Evolutionary conservation across 305 asterid species (phyloP).

Genomic region (Rubia balearica): DNA sequence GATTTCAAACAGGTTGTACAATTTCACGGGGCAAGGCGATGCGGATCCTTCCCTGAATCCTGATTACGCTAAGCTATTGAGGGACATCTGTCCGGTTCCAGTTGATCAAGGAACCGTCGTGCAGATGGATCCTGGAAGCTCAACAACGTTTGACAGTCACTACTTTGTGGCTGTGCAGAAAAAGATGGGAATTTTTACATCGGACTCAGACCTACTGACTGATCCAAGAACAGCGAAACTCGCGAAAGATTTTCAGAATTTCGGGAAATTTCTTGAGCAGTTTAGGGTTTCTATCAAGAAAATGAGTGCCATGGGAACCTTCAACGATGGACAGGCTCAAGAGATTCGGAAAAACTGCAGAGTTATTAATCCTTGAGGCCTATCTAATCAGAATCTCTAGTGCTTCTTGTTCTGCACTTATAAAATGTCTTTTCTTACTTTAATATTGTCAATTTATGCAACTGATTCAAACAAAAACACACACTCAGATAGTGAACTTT

Average conservation of each 20-base stretch:
- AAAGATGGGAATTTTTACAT: conserved; percentile 1
- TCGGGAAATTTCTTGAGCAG: conserved; percentile 12
- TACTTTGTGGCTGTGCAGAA: conserved; percentile 2
- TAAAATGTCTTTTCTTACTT: too few relatives aligned
- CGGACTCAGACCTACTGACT: conserved; percentile 23
- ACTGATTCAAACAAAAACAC: too few relatives aligned
- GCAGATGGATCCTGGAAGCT: conserved; percentile 17
- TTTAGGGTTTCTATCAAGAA: conserved; percentile 25
- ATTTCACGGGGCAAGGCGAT: conserved; percentile 26
- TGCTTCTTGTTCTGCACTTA: background rate
- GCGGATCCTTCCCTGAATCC: conserved; percentile 10
- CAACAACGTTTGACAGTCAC: conserved; percentile 10
- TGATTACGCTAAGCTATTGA: conserved; percentile 12
- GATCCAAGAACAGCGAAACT: conserved; percentile 19
- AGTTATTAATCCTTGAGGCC: conserved; percentile 12
- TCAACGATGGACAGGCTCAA: conserved; percentile 17
- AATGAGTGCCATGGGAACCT: conserved; percentile 25
- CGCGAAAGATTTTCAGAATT: conserved; percentile 8
- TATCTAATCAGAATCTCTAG: background rate
- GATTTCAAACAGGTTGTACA: conserved; percentile 24
- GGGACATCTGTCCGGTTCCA: conserved; percentile 9
- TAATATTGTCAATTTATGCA: too few relatives aligned
- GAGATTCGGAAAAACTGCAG: conserved; percentile 29
- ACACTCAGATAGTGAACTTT: background rate
- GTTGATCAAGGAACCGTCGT: background rate